Percentiles rank a stretch among this genome's conserved stretches.
Evolutionary conservation across 768 basidiomycete genomes (phyloP).

Genomic region (Macrolepiota albuminosa): DNA sequence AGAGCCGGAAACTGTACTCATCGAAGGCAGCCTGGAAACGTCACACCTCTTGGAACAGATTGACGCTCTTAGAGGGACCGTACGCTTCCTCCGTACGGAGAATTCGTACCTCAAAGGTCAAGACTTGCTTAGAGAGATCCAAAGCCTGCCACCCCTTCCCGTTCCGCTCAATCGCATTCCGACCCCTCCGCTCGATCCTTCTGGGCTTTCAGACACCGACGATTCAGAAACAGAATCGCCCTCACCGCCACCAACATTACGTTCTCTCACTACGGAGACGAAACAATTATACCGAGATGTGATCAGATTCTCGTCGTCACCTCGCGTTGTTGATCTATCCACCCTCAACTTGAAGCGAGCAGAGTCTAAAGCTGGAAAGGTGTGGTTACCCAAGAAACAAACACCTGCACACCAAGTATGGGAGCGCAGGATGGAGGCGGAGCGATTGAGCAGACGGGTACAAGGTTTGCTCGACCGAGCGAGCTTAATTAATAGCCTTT

Average conservation of each 20-base stretch:
- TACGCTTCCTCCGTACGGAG: constrained; percentile 90
- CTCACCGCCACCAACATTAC: constrained; percentile 47
- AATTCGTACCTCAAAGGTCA: constrained; percentile 93
- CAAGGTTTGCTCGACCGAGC: constrained; percentile 68
- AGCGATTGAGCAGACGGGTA: constrained; percentile 63
- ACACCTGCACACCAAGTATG: constrained; percentile 78
- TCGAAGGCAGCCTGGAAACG: constrained; percentile 83
- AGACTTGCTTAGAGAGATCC: constrained; percentile 81
- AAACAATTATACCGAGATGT: constrained; percentile 89
- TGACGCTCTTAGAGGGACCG: constrained; percentile 84
- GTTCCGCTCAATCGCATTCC: constrained; percentile 40
- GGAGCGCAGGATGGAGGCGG: constrained; percentile 73
- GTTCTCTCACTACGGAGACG: constrained; percentile 73
- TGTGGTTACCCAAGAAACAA: constrained; percentile 79
- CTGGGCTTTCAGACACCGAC: constrained; percentile 63
- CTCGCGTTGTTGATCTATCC: constrained; percentile 83
- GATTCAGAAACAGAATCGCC: constrained; percentile 46
- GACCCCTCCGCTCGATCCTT: constrained; percentile 67
- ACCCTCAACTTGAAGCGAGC: constrained; percentile 46
- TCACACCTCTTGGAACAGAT: constrained; percentile 90
- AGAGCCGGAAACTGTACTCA: constrained; percentile 57
- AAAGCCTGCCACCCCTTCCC: constrained; percentile 63
- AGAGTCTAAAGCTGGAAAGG: constrained; percentile 44
- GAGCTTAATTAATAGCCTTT: constrained; percentile 32
- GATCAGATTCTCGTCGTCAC: constrained; percentile 76